Evolutionary conservation across 2,329 filamentous ascomycete species (phyloP).

Genomic region (Aulographum hederae): DNA sequence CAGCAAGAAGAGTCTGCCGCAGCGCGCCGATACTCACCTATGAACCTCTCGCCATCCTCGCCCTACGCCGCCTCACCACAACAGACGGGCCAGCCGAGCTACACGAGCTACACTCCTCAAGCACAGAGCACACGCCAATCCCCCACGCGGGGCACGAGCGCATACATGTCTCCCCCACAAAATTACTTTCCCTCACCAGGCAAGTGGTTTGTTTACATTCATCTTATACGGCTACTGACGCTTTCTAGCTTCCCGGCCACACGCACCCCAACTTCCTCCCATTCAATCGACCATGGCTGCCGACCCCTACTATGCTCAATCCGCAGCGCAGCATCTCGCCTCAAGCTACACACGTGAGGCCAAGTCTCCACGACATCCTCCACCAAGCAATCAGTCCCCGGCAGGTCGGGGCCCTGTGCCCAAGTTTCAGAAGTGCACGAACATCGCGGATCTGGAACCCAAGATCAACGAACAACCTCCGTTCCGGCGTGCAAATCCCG

Average conservation of each 20-base stretch:
- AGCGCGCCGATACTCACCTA: conserved; percentile 85
- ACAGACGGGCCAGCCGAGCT: conserved; percentile 21
- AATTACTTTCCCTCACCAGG: conserved; percentile 40
- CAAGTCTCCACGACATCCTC: conserved; percentile 27
- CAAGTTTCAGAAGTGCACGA: conserved; percentile 66
- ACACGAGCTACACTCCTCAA: conserved; percentile 24
- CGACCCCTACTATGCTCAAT: conserved; percentile 54
- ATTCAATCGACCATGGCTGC: conserved; percentile 51
- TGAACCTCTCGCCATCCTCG: conserved; percentile 75
- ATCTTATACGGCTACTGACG: conserved; percentile 4
- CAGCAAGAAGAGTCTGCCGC: conserved; percentile 62
- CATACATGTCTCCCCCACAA: conserved; percentile 38
- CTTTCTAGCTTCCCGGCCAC: conserved; percentile 26
- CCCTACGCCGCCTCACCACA: conserved; percentile 48
- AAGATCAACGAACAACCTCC: conserved; percentile 75
- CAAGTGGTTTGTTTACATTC: conserved; percentile 14
- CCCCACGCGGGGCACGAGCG: conserved; percentile 50
- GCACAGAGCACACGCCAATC: conserved; percentile 49
- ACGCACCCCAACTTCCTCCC: conserved; percentile 53
- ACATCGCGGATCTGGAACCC: conserved; percentile 56
- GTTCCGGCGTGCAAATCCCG: conserved; percentile 84
- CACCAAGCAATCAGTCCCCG: conserved; percentile 18
- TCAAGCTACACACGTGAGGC: conserved; percentile 39
- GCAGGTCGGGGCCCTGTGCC: conserved; percentile 52
- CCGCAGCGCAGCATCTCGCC: conserved; percentile 54